Evolutionary conservation across 768 basidiomycete species (phyloP), one percentile per base, ranked within the genome.

Genomic region (Termitomyces sp.): DNA sequence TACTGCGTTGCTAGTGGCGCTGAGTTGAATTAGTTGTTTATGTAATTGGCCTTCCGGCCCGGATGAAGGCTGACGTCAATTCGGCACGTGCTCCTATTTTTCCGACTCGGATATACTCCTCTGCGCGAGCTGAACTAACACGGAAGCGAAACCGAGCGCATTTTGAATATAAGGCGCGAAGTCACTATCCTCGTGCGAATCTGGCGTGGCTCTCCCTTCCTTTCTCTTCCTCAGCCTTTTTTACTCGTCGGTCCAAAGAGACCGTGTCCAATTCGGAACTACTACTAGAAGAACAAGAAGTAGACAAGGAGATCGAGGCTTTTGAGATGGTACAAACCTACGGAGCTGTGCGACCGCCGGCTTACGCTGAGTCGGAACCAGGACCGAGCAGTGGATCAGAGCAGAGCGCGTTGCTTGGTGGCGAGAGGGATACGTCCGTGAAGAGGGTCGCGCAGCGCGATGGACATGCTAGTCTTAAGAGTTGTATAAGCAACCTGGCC

Each of bases 401-500:
- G 70, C 71, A 70, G 46, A 84, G 83, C 67, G 81, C 88, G 13
- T 73, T 93, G 57, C 76, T 93, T 37, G 83, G 82, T 41, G 79
- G 72, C 49, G 70, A 74, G 48, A 69, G 70, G 46, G 61, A 69
- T 41, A 61, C 64, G 34, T 50, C 63, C 0, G 51, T 61, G 33
- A 68, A 68, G 53, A 60, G 59, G 52, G 59, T 58, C 20, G 55
- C 15, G 33, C 70, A 69, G 53, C 66, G 58, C 52, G 88, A 89
- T 20, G 93, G 93, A 0, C 83, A 83, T 71, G 93, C 91, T 12
- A 83, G 75, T 45, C 70, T 93, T 30, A 63, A 77, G 20, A 89
- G 89, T 62, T 86, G 84, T 52, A 78, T 91, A 54, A 87, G 89
- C 63, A 94, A 94, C 67, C 75, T 97, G 45, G 76, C 86, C 27